phyloP scores from a whole-genome alignment of 2,329 filamentous ascomycete genomes.

The Periconia macrospinosa region DNA sequence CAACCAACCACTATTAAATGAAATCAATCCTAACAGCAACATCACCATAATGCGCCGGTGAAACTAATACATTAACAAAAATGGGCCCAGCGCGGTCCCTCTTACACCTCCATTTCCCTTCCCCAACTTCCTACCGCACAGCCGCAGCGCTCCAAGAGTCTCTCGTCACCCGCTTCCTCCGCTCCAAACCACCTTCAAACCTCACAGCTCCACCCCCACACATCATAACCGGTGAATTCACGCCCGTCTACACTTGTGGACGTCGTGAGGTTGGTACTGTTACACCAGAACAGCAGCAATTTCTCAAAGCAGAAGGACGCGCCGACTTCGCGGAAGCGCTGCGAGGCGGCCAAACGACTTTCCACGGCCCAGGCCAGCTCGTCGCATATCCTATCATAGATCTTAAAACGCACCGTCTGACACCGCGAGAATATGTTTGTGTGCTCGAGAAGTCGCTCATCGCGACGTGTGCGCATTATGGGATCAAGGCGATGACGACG shows the following conservation, averaged over 20 bases:
- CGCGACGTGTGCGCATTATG: slow-evolving; percentile 62
- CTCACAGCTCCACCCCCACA: slow-evolving; percentile 59
- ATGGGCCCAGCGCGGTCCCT: slow-evolving; percentile 55
- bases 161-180: slow-evolving; percentile 60
- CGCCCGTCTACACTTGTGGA: slow-evolving; percentile 86
- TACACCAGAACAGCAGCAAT: slow-evolving; percentile 47
- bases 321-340: slow-evolving; percentile 70
- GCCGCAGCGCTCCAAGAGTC: slow-evolving; percentile 60
- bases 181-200: slow-evolving; percentile 57
- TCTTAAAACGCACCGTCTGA: slow-evolving; percentile 67
- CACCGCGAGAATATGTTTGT: slow-evolving; percentile 75
- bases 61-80: slow-evolving; percentile 3
- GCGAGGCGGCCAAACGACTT: slow-evolving; percentile 90
- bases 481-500: slow-evolving; percentile 64
- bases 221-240: slow-evolving; percentile 79
- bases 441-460: slow-evolving; percentile 78
- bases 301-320: slow-evolving; percentile 42
- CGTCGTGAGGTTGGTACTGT: slow-evolving; percentile 69
- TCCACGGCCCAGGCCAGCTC: slow-evolving; percentile 91
- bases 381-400: slow-evolving; percentile 94
- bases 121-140: slow-evolving; percentile 56
- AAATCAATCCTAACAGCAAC: neutral
- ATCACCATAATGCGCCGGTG: neutral
- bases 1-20: neutral
- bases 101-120: slow-evolving; percentile 62